Evolutionary conservation across 179 eudicot genomes (phyloP).

Genomic region (Silene coronaria): DNA sequence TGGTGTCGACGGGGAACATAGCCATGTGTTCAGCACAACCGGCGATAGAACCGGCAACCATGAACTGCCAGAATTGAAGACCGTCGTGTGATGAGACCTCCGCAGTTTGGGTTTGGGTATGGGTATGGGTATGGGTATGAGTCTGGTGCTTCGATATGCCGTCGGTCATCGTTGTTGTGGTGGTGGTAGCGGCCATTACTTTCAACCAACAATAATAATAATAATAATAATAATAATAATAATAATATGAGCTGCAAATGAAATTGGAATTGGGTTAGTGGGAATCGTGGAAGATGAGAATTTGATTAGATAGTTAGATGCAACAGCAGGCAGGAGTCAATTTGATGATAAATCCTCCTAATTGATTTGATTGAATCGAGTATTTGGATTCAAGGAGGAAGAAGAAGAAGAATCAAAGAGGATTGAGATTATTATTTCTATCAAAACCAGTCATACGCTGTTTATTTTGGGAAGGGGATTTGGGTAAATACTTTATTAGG

Average conservation of each 20-base stretch:
- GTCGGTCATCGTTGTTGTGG: not conserved
- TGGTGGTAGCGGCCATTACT: not conserved
- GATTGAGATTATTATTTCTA: too few species aligned
- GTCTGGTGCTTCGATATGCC: not conserved
- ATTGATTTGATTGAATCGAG: not conserved
- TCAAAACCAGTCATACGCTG: too few species aligned
- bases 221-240: too few species aligned
- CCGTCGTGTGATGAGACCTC: conserved; percentile 47
- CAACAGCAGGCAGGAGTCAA: not conserved
- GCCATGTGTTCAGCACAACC: conserved; percentile 88
- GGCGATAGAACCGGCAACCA: conserved; percentile 81
- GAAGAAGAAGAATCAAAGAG: too few species aligned
- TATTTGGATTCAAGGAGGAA: too few species aligned
- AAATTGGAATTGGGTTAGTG: not conserved
- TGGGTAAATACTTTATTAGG: too few species aligned
- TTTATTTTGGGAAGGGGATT: too few species aligned
- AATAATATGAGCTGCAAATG: not conserved
- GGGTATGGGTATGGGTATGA: not conserved
- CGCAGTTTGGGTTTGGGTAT: not conserved
- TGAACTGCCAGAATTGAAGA: conserved; percentile 70
- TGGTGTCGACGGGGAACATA: conserved; percentile 82
- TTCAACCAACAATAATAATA: too few species aligned
- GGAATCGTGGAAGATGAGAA: not conserved
- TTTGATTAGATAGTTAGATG: not conserved
- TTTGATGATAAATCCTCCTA: not conserved